These are phyloP conservation scores for Craterostigma plantagineum DNA, from an alignment of 257 asterid species.

Conservation along the genomic window DNA sequence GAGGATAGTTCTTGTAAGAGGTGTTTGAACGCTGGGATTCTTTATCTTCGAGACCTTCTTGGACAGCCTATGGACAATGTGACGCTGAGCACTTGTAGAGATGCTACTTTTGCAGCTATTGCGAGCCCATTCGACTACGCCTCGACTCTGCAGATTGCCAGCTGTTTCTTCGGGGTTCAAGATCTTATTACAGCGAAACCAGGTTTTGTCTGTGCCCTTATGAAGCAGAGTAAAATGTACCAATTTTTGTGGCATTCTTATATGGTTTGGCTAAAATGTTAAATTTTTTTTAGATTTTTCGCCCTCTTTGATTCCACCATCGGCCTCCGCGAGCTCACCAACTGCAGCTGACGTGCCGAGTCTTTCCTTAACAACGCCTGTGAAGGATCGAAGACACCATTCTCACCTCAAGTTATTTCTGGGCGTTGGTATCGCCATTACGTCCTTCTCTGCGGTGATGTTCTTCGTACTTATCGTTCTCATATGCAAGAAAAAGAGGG, in stretches of 20 bases:
- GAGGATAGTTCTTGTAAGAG: slow-evolving; percentile 38
- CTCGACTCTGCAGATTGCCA: slow-evolving; percentile 40
- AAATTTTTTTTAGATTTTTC: slow-evolving; percentile 26
- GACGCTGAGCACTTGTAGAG: slow-evolving; percentile 84
- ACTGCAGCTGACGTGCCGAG: slow-evolving; percentile 50
- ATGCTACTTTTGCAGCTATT: slow-evolving; percentile 73
- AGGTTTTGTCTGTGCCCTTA: slow-evolving; percentile 31
- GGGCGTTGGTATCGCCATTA: slow-evolving; percentile 49
- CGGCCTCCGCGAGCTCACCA: slow-evolving; percentile 37
- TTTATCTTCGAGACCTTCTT: slow-evolving; percentile 59
- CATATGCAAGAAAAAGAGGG: slow-evolving; percentile 42
- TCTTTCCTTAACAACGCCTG: slow-evolving; percentile 20
- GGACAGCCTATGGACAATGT: slow-evolving; percentile 46
- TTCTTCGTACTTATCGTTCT: slow-evolving; percentile 42
- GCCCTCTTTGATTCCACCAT: slow-evolving; percentile 27
- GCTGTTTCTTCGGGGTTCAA: slow-evolving; percentile 81
- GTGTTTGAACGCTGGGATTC: slow-evolving; percentile 67
- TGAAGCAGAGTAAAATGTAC: too few relatives aligned
- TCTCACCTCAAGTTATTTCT: slow-evolving; percentile 48
- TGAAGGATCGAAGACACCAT: slow-evolving; percentile 25
- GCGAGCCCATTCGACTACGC: slow-evolving; percentile 60
- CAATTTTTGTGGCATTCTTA: too few relatives aligned
- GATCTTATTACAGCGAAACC: slow-evolving; percentile 29
- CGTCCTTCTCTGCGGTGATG: slow-evolving; percentile 30
- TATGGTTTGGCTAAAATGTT: too few relatives aligned